Evolutionary conservation across 2,329 filamentous ascomycete genomes (phyloP).

Genomic region (Fusarium sambucinum): DNA sequence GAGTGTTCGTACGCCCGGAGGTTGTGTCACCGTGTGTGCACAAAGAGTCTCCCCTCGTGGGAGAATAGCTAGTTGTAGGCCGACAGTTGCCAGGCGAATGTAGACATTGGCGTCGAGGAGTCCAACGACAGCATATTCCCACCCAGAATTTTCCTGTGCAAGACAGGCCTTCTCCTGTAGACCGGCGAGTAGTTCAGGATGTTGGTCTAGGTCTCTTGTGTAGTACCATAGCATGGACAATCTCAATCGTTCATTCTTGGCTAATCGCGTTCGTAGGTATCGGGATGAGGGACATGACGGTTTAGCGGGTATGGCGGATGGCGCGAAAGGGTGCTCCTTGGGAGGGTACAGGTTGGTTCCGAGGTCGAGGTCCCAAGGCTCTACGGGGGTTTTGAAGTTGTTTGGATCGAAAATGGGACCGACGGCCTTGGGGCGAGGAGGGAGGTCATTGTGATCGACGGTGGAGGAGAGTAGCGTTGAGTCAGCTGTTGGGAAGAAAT

Average conservation of each 20-base stretch:
- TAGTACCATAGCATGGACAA: conserved; percentile 59
- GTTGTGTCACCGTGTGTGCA: conserved; percentile 58
- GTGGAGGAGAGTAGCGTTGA: conserved; percentile 43
- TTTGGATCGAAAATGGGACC: conserved; percentile 41
- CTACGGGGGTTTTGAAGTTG: conserved; percentile 26
- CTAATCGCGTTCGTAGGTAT: conserved; percentile 45
- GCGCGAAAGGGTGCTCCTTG: conserved; percentile 17
- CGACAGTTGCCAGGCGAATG: conserved; percentile 57
- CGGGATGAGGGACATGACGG: conserved; percentile 4
- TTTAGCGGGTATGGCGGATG: conserved; percentile 27
- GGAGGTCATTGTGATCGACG: conserved; percentile 19
- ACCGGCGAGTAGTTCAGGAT: conserved; percentile 55
- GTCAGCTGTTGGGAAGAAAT: conserved; percentile 48
- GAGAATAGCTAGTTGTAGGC: conserved; percentile 56
- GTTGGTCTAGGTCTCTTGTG: conserved; percentile 54
- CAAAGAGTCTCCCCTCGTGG: conserved; percentile 60
- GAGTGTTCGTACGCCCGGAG: conserved; percentile 44
- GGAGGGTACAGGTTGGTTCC: conserved; percentile 15
- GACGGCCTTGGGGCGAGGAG: conserved; percentile 28
- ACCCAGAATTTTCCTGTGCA: conserved; percentile 56
- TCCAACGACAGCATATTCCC: conserved; percentile 61
- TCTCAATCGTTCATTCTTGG: conserved; percentile 49
- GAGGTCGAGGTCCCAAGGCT: conserved; percentile 24
- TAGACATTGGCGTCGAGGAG: conserved; percentile 58
- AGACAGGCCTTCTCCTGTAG: conserved; percentile 58